Evolutionary conservation across 495 filamentous ascomycete species (phyloP).

Genomic region (Alectoria sarmentosa): DNA sequence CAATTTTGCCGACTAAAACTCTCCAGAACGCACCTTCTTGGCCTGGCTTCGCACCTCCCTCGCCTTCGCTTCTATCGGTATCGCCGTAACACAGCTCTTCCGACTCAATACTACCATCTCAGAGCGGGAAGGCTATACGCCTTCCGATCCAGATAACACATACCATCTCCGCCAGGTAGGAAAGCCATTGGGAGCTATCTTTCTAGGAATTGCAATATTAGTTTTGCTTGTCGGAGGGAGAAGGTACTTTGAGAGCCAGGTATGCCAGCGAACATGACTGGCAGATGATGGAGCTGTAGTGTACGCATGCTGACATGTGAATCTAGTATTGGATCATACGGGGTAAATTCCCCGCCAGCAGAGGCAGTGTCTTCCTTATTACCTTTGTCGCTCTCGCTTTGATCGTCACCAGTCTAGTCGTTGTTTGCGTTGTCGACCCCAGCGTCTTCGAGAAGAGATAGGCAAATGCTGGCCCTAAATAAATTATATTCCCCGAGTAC

Average conservation of each 20-base stretch:
- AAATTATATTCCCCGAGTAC: neutral
- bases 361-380: constrained; percentile 77
- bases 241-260: constrained; percentile 55
- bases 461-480: neutral
- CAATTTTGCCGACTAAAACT: neutral
- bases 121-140: constrained; percentile 29
- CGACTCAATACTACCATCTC: constrained; percentile 70
- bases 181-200: constrained; percentile 89
- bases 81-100: constrained; percentile 94
- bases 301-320: constrained; percentile 1
- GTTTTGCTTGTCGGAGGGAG: constrained; percentile 78
- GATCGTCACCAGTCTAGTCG: constrained; percentile 62
- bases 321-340: constrained; percentile 78
- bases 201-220: constrained; percentile 79
- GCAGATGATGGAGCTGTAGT: neutral
- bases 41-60: constrained; percentile 95
- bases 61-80: constrained; percentile 92
- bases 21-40: constrained; percentile 85
- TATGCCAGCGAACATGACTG: constrained; percentile 7
- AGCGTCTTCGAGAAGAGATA: constrained; percentile 38
- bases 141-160: constrained; percentile 16
- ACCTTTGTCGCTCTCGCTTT: constrained; percentile 60
- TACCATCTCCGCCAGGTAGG: constrained; percentile 66
- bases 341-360: constrained; percentile 89
- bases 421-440: constrained; percentile 62